Evolutionary conservation across 805 yeast genomes (phyloP).

Genomic region (Wickerhamiella allomyrinae): DNA sequence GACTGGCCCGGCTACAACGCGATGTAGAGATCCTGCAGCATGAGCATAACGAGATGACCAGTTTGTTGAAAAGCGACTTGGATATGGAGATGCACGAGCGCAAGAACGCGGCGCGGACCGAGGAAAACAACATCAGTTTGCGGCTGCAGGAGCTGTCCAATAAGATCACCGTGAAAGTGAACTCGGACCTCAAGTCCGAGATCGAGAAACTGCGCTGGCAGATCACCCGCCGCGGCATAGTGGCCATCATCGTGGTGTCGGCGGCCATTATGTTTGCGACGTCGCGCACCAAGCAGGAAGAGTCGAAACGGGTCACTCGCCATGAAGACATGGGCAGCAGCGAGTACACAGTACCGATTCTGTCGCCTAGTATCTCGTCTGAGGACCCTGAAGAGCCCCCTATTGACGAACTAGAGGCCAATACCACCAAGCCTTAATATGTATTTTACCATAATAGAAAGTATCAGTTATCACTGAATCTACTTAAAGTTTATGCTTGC

Average conservation of each 20-base stretch:
- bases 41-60: constrained; percentile 51
- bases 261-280: constrained; percentile 34
- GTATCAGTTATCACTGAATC: too few species aligned
- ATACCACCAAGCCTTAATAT: not conserved
- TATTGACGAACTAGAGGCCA: constrained; percentile 23
- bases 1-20: constrained; percentile 55
- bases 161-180: constrained; percentile 67
- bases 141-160: constrained; percentile 71
- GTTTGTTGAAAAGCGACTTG: constrained; percentile 55
- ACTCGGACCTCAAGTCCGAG: constrained; percentile 69
- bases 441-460: not conserved
- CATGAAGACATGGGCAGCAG: constrained; percentile 9
- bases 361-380: constrained; percentile 18
- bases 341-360: constrained; percentile 20
- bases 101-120: constrained; percentile 66
- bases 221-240: constrained; percentile 73
- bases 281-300: not conserved
- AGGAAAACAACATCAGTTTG: constrained; percentile 51
- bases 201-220: constrained; percentile 89
- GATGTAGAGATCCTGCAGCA: constrained; percentile 61
- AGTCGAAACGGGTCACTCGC: not conserved
- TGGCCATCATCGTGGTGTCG: constrained; percentile 56
- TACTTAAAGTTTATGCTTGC: constrained; percentile 38
- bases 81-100: constrained; percentile 79
- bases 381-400: constrained; percentile 24